Evolutionary conservation across 352 stramenopile genomes (phyloP), one percentile per base, ranked within the genome.

Genomic region (Globisporangium spiculum): DNA sequence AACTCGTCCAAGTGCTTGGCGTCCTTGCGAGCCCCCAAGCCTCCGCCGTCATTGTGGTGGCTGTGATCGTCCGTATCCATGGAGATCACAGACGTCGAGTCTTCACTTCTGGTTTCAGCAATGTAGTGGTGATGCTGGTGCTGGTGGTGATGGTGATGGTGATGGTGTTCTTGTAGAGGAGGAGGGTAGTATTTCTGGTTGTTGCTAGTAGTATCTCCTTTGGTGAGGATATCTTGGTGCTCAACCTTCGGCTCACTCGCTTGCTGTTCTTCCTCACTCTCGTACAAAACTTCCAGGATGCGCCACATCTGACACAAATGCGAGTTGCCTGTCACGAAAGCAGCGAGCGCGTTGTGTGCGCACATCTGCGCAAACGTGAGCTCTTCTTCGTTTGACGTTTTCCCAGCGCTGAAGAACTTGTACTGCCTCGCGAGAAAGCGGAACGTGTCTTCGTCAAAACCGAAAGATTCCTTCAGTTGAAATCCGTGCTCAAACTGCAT

Each of bases 231-330:
- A 2, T 69, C 64, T 24, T 56, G 54, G 32, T n/a, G 32, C 41
- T 66, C 55, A 8, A 2, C 4, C 30, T 27, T 60, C 36, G 12
- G 10, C 26, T 22, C 57, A 32, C 60, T 41, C n/a, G 44, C 70
- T 36, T 18, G 30, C 0, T 34, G 65, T 36, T 75, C 70, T 38
- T 83, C 73, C 22, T 86, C 78, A 27, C 55, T 70, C n/a, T 71
- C 70, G 52, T 85, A 94, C 16, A 96, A 62, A 22, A 96, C 81
- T 12, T 95, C 79, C 8, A 96, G 67, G 60, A 96, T 93, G 9
- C 86, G 88, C 89, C 89, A 96, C 84, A 93, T 96, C 30, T 94
- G 86, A 34, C 84, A 91, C 56, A 94, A 62, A 55, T 93, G 84
- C 5, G 79, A 60, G 60, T 93, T 92, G 2, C 85, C 85, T 0